Base-by-base conservation (phyloP, 805 yeast species). In the Groenewaldozyma tartarivorans region DNA sequence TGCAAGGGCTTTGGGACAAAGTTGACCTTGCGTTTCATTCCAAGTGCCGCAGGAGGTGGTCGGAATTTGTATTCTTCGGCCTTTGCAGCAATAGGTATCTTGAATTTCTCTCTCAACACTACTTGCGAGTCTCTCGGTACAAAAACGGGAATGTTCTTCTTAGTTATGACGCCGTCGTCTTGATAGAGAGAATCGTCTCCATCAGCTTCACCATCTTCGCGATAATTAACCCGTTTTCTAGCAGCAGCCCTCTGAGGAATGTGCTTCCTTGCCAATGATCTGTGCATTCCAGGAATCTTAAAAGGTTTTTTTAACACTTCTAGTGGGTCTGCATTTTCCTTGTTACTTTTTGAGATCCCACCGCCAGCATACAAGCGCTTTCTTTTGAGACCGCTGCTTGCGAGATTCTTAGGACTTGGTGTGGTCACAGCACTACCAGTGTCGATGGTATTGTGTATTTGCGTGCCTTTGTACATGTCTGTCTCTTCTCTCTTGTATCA, bases 1-100 rank as follows among this genome's bases (percentile, higher is more conserved):
- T 90, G 94, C n/a, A 92, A 67, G 1, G 98, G 94, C 43, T 87
- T 66, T 3, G 97, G 95, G n/a, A 84, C 82, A 40, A 84, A 62
- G 20, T 60, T 67, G 1, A 77, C 72, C 47, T 76, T 74, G 30
- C 81, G 73, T 47, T 81, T 74, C 43, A 87, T 86, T 0, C 98
- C 98, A 45, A 90, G 66, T 0, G 94, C 83, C 0, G 94, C 84
- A 0, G 95, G 88, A 1, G 87, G 54, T 11, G 45, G 27, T 3
- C 30, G 13, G 26, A 20, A 19, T 4, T 37, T 38, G 26, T 5
- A 34, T 20, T 45, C 52, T 9, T 43, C 42, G 9, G 46, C 52
- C 22, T 33, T 35, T n/a, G 40, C 39, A 20, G 35, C 43, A 24
- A 49, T 21, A 6, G 54, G 53, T 22, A 47, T 42, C 3, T 40